Base-by-base conservation (phyloP, 2,329 filamentous ascomycete genomes). In the Hymenoscyphus fraxineus region DNA sequence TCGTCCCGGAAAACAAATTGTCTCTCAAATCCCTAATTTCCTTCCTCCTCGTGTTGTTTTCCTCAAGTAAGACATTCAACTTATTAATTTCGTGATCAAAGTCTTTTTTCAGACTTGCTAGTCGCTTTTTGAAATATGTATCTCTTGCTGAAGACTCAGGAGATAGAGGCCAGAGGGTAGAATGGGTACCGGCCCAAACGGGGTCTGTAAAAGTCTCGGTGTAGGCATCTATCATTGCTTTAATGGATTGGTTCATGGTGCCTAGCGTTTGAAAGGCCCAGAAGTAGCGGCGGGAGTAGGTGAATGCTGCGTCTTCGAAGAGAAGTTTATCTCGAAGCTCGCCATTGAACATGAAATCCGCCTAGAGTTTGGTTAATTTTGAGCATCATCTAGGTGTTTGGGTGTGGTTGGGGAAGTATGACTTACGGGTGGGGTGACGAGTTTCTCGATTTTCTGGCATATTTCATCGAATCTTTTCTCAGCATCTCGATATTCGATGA, bases 1-100 rank as follows among this genome's bases (percentile, higher is more conserved):
- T 82, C n/a, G 85, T 88, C 1, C 86, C 86, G 41, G 79, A 83
- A 73, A 88, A 88, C 0, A 88, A 79, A 72, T 88, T 85, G 65
- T 88, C 85, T 61, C 85, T 77, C 64, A 88, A 72, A 3, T 80
- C 82, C 60, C 81, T 76, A 58, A 87, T 85, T 71, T 86, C 83
- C 60, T 80, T 81, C 19, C 83, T 75, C 16, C 82, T 79, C 58
- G 80, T 78, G 68, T 84, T 81, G 64, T 86, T 87, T 39, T 73
- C 71, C 9, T 71, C 13, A 61, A 39, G 55, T 62, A 51, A 71
- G 47, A 19, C 64, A 67, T 27, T 64, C 16, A 60, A 73, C 27
- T 56, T 83, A 80, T 12, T 75, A 47, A 87, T 80, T 19, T 83
- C 82, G 35, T 63, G 67, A 10, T 72, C 66, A n/a, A 73, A 73